These are phyloP conservation scores for Silene vulgaris DNA, from an alignment of 179 eudicot genomes.

Conservation along the genomic window DNA sequence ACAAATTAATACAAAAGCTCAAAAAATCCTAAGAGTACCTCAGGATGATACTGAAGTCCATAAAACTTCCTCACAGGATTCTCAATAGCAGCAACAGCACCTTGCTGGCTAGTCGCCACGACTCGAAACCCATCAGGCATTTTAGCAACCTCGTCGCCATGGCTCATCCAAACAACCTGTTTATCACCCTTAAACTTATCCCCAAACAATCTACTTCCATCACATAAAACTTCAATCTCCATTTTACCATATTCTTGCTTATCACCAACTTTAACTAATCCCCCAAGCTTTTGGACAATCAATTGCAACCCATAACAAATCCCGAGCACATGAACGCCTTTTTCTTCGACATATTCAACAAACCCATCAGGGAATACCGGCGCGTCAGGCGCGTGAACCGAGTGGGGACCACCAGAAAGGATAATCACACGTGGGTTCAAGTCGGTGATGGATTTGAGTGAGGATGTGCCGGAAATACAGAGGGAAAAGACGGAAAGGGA, in stretches of 20 bases:
- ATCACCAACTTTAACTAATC: constrained; percentile 62
- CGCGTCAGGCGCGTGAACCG: constrained; percentile 73
- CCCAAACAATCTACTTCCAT: constrained; percentile 47
- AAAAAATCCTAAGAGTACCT: constrained; percentile 37
- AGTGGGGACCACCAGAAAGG: constrained; percentile 97
- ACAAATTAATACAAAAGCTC: no score
- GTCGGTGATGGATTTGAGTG: constrained; percentile 62
- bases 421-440: constrained; percentile 69
- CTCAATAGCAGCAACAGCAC: constrained; percentile 81
- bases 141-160: constrained; percentile 76
- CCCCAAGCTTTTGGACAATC: constrained; percentile 73
- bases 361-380: constrained; percentile 77
- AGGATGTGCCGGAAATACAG: constrained; percentile 86
- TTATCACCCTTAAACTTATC: constrained; percentile 47
- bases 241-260: constrained; percentile 94
- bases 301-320: constrained; percentile 83
- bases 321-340: constrained; percentile 63
- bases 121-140: constrained; percentile 82
- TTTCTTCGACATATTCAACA: constrained; percentile 52
- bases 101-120: constrained; percentile 71
- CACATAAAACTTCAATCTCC: constrained; percentile 66
- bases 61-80: constrained; percentile 51
- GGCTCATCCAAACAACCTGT: constrained; percentile 98
- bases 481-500: constrained; percentile 71
- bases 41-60: constrained; percentile 95